These are phyloP conservation scores for Cladosporium austrohemisphaericum DNA, from an alignment of 2,329 filamentous ascomycete genomes.

Conservation along the genomic window DNA sequence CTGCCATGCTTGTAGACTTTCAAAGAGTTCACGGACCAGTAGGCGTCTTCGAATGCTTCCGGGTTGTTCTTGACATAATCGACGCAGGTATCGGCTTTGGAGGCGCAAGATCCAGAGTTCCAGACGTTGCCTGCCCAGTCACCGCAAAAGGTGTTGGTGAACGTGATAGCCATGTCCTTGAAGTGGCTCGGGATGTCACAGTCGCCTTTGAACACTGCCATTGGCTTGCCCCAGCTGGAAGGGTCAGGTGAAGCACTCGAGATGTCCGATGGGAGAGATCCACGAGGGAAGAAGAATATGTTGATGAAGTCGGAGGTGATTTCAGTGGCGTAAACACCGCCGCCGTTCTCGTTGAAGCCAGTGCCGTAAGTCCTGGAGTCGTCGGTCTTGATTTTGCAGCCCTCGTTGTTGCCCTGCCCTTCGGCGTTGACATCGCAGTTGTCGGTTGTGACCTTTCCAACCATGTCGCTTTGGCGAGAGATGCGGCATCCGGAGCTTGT, in stretches of 20 bases:
- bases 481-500: constrained; percentile 33
- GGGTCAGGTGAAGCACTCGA: constrained; percentile 52
- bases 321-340: constrained; percentile 37
- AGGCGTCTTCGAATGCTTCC: constrained; percentile 35
- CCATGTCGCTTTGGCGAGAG: constrained; percentile 46
- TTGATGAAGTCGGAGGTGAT: constrained; percentile 29
- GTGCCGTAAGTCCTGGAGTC: constrained; percentile 31
- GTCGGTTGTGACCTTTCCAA: constrained; percentile 53
- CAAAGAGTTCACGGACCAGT: constrained; percentile 41
- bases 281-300: constrained; percentile 37
- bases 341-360: constrained; percentile 44
- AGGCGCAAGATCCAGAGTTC: constrained; percentile 31
- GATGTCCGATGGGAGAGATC: constrained; percentile 40
- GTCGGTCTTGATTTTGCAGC: constrained; percentile 50
- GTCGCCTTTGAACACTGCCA: constrained; percentile 57
- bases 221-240: constrained; percentile 58
- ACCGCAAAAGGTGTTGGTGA: constrained; percentile 59
- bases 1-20: constrained; percentile 35
- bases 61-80: constrained; percentile 35
- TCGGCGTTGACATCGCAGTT: constrained; percentile 38
- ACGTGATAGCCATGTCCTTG: constrained; percentile 47
- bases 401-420: constrained; percentile 34
- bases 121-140: constrained; percentile 37
- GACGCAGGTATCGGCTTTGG: constrained; percentile 27
- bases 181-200: constrained; percentile 37